These are phyloP conservation scores for Pseudoneurospora amorphoporcata DNA, from an alignment of 495 filamentous ascomycete genomes.

Conservation along the genomic window DNA sequence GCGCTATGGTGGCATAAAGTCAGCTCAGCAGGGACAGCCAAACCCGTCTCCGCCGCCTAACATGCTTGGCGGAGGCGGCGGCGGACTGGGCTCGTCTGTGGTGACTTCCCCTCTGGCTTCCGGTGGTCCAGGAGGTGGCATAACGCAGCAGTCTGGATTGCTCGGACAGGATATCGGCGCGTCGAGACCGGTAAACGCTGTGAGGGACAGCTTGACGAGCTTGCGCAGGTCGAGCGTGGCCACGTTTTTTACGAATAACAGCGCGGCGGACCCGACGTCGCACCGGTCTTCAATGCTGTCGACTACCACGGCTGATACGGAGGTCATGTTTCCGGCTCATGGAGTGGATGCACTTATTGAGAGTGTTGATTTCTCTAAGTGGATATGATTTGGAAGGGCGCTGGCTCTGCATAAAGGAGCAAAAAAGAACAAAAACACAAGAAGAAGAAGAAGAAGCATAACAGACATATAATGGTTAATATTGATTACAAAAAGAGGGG, in stretches of 20 bases:
- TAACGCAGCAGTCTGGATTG: conserved; percentile 4
- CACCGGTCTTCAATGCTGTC: conserved; percentile 43
- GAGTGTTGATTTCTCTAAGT: conserved; percentile 51
- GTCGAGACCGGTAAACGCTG: conserved; percentile 29
- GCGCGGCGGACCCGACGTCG: conserved; percentile 35
- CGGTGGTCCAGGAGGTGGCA: conserved; percentile 4
- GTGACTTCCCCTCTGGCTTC: background rate
- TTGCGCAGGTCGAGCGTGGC: conserved; percentile 43
- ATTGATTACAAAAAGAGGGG: background rate
- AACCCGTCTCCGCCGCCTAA: conserved; percentile 32
- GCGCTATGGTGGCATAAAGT: conserved; percentile 31
- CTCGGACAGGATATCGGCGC: conserved; percentile 8
- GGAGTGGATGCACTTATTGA: conserved; percentile 42
- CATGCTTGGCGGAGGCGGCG: conserved; percentile 11
- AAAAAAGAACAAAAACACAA: background rate
- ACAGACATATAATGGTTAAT: background rate
- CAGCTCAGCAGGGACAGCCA: conserved; percentile 18
- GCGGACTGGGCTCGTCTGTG: conserved; percentile 1
- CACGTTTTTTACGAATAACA: conserved; percentile 40
- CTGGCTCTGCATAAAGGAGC: background rate
- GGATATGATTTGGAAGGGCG: conserved; percentile 27
- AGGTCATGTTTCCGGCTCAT: conserved; percentile 22
- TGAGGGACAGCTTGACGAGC: conserved; percentile 42
- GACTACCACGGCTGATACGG: conserved; percentile 37
- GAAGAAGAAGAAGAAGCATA: background rate